Evolutionary conservation across 805 yeast species (phyloP).

Genomic region (Wickerhamiella occidentalis): DNA sequence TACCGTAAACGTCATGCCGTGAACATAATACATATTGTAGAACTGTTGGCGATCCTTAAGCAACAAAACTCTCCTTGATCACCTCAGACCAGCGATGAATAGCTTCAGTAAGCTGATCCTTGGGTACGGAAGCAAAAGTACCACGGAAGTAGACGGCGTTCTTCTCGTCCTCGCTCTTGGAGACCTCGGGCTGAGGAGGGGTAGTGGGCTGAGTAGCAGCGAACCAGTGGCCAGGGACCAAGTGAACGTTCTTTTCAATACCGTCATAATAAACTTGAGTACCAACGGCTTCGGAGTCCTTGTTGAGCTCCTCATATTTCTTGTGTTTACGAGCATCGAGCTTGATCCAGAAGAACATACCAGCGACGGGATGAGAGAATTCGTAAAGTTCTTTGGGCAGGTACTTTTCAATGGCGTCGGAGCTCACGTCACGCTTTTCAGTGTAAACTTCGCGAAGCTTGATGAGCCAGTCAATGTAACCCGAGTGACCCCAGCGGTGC

Average conservation of each 20-base stretch:
- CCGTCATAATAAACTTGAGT: constrained; percentile 26
- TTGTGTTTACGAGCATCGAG: constrained; percentile 44
- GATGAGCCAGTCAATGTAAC: constrained; percentile 82
- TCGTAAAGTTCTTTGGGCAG: constrained; percentile 35
- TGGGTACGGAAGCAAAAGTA: constrained; percentile 33
- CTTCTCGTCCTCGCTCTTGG: constrained; percentile 21
- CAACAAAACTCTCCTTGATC: background rate
- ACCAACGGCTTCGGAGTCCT: constrained; percentile 27
- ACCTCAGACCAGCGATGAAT: constrained; percentile 27
- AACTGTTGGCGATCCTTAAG: too few relatives aligned
- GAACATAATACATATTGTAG: too few relatives aligned
- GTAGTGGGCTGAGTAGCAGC: constrained; percentile 17
- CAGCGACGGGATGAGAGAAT: constrained; percentile 37
- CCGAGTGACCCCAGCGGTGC: constrained; percentile 80
- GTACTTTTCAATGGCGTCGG: constrained; percentile 55
- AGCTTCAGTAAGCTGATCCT: constrained; percentile 26
- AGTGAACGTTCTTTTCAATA: constrained; percentile 27
- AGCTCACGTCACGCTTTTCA: constrained; percentile 73
- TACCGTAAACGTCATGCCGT: too few relatives aligned
- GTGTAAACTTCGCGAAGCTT: constrained; percentile 66
- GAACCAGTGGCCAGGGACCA: constrained; percentile 36
- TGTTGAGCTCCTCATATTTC: constrained; percentile 27
- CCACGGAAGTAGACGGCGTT: constrained; percentile 33
- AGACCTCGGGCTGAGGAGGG: constrained; percentile 21
- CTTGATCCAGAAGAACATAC: constrained; percentile 42